Evolutionary conservation across 192 early-diverging fungal genomes (phyloP).

Genomic region (Gorgonomyces haynaldii): DNA sequence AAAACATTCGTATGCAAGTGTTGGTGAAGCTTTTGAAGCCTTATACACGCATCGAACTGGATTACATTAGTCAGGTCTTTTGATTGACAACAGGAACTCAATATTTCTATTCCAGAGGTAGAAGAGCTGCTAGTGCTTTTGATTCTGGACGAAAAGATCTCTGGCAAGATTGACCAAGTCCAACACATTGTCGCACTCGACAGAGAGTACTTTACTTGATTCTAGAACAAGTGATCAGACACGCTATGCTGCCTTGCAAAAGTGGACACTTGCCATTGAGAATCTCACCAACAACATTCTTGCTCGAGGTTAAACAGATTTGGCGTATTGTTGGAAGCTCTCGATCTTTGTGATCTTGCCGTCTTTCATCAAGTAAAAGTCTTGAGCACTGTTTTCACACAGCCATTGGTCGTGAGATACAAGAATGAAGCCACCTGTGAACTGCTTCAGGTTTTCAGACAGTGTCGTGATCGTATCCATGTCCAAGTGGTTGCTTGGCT

Average conservation of each 20-base stretch:
- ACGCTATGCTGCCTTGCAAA: slow-evolving; percentile 3
- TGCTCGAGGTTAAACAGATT: not conserved
- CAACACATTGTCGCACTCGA: slow-evolving; percentile 64
- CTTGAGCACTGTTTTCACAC: too few species aligned
- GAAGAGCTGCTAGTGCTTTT: slow-evolving; percentile 78
- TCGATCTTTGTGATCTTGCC: too few species aligned
- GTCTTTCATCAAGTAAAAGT: too few species aligned
- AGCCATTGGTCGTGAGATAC: slow-evolving; percentile 85
- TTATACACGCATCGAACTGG: slow-evolving; percentile 83
- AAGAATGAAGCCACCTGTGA: slow-evolving; percentile 60
- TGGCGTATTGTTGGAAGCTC: too few species aligned
- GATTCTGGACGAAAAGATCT: slow-evolving; percentile 79
- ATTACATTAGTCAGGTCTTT: slow-evolving; percentile 61
- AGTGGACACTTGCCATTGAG: slow-evolving; percentile 6
- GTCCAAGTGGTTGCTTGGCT: slow-evolving; percentile 82
- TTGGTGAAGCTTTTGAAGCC: slow-evolving; percentile 74
- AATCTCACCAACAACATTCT: not conserved
- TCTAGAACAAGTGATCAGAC: slow-evolving; percentile 3
- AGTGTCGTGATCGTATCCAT: slow-evolving; percentile 72
- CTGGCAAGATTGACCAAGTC: slow-evolving; percentile 84
- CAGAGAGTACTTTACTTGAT: slow-evolving; percentile 39
- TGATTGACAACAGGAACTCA: slow-evolving; percentile 48
- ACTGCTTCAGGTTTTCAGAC: slow-evolving; percentile 57
- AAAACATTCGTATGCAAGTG: slow-evolving; percentile 87
- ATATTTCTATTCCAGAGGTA: slow-evolving; percentile 62